Base-by-base conservation (phyloP, 75 land plant species). In the Cupressus sempervirens region DNA sequence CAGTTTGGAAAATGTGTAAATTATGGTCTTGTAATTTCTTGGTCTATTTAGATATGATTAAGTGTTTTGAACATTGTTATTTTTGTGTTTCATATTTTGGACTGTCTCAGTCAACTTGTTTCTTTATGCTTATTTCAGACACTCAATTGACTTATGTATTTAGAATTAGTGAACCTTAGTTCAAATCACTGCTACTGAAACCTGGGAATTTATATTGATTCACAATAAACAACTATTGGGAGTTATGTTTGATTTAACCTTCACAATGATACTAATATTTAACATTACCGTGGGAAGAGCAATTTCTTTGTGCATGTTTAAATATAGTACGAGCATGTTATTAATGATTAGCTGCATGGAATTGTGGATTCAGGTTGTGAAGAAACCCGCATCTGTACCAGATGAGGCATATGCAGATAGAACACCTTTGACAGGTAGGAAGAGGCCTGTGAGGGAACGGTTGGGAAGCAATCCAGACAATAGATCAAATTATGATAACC, bases 371-470 rank as follows among this genome's bases (percentile, higher is more conserved):
- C 83, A 91, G 90, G 88, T 91, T 68, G 86, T 87, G 15, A 85
- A 87, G 86, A 87, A 81, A 80, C 85, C 88, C 29, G 81, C 77
- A 16, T 34, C 56, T 68, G 52, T 14, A 50, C 46, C 85, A 32
- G 89, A 87, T 89, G 85, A 68, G 74, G 67, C 43, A 18, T 72
- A 77, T 67, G 70, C 68, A 76, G 88, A 87, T 32, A 46, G 62
- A 23, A 7, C 20, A 53, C 81, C 86, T 30, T 79, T 30, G 14
- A 76, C 83, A 18, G 89, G 87, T 82, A 83, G 85, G 11, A 89
- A 86, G 84, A 58, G 89, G 79, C 86, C 92, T 29, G 87, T 89
- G 30, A 85, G 84, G 75, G 92, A 87, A 70, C 87, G 90, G 29
- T 82, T 91, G 40, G 92, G 90, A 48, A 84, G 84, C 73, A 86